Base-by-base conservation (phyloP, 1,284 basidiomycete species). In the Moniliophthora roreri region DNA sequence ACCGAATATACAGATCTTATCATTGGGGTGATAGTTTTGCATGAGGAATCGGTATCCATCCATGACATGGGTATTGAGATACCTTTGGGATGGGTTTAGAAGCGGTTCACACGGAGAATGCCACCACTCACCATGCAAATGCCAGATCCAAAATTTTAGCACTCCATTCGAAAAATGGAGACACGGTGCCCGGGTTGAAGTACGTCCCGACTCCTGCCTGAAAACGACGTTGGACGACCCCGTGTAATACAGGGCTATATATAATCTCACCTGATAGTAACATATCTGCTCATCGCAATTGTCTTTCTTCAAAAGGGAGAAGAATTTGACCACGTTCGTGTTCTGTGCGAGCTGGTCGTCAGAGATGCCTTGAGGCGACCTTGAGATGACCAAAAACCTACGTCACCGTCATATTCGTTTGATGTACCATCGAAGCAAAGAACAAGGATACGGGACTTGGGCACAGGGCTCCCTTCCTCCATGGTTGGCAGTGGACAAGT, bases 301-400 rank as follows among this genome's bases (percentile, higher is more conserved):
- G 56, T 83, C 78, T 62, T 87, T 89, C 63, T 77, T 74, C 35
- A 89, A 69, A 26, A 87, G 67, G 10, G 76, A 70, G 62, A 84
- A 86, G 52, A 89, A 73, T 60, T 84, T 85, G 57, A 89, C 82
- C 45, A 89, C 78, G 56, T 89, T 89, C 6, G 87, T 82, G 60
- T 87, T 86, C 85, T 88, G 56, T 13, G 46, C 20, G 7, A 35
- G 20, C 20, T 15, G 18, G 18, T 51, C 32, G 36, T 26, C 26
- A 23, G 3, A 23, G 9, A 46, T 28, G 16, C 11, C n/a, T n/a
- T n/a, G n/a, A n/a, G n/a, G n/a, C n/a, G n/a, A n/a, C n/a, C n/a
- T n/a, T n/a, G 21, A 18, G 23, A 46, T n/a, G 6, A 23, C 26
- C 38, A 26, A 20, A 55, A 15, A 45, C 59, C 23, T 39, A 61